phyloP scores from a whole-genome alignment of 2,329 filamentous ascomycete genomes.

The Fusarium camptoceras region DNA sequence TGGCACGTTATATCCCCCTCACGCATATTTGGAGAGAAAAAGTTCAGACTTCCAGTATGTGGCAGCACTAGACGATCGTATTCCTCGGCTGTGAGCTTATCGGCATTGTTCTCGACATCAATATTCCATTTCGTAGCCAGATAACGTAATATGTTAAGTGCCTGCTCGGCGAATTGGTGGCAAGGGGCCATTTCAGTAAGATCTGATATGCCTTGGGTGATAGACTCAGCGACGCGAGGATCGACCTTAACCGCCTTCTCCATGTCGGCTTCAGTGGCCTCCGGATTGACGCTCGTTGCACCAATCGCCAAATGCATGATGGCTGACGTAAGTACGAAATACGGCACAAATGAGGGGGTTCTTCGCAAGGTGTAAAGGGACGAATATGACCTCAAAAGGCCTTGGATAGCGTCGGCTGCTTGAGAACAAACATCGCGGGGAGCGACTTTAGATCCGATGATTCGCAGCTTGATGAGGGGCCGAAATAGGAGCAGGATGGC shows the following conservation, averaged over 20 bases:
- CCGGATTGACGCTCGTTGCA: conserved; percentile 50
- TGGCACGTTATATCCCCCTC: conserved; percentile 61
- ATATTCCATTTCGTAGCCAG: conserved; percentile 70
- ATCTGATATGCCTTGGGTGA: conserved; percentile 67
- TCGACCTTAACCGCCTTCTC: conserved; percentile 52
- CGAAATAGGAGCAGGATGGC: conserved; percentile 79
- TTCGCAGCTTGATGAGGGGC: conserved; percentile 73
- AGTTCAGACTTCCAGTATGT: conserved; percentile 65
- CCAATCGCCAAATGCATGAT: conserved; percentile 70
- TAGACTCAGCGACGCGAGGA: conserved; percentile 57
- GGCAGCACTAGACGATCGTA: conserved; percentile 59
- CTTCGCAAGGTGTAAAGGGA: conserved; percentile 68
- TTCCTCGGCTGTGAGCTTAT: conserved; percentile 50
- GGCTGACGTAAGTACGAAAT: conserved; percentile 70
- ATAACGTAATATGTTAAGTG: conserved; percentile 69
- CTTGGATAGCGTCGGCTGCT: conserved; percentile 69
- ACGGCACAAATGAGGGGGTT: conserved; percentile 71
- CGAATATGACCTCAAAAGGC: conserved; percentile 66
- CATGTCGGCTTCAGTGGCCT: conserved; percentile 43
- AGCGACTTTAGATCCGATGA: conserved; percentile 71
- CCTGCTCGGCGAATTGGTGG: conserved; percentile 70
- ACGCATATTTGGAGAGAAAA: conserved; percentile 64
- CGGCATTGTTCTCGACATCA: conserved; percentile 58
- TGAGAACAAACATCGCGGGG: conserved; percentile 75
- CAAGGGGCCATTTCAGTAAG: conserved; percentile 71